Evolutionary conservation across 192 early-diverging fungal species (phyloP).

Genomic region (Diversispora eburnea): DNA sequence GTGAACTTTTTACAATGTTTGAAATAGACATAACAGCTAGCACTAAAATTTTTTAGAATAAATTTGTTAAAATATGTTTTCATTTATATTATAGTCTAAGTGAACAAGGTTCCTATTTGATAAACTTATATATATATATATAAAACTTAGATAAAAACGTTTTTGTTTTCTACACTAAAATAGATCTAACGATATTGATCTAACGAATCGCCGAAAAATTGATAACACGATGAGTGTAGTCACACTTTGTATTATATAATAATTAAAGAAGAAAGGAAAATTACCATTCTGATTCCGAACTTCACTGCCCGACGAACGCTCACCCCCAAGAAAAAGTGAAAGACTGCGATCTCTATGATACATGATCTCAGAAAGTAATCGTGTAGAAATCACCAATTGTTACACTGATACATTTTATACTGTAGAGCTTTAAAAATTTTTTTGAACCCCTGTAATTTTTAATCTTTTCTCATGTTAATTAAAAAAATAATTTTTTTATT

Average conservation of each 20-base stretch:
- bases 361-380: slow-evolving; percentile 32
- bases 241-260: neutral
- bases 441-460: no score
- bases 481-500: no score
- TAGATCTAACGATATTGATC: neutral
- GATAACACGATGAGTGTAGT: no score
- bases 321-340: slow-evolving; percentile 80
- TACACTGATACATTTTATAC: no score
- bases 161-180: slow-evolving; percentile 1
- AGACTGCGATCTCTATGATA: slow-evolving; percentile 43
- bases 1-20: slow-evolving; percentile 97
- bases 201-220: no score
- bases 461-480: no score
- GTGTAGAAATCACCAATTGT: neutral
- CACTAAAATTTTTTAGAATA: slow-evolving; percentile 56
- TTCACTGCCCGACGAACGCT: slow-evolving; percentile 85
- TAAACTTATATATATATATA: neutral
- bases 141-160: slow-evolving; percentile 9
- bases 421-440: no score
- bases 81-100: neutral
- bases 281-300: slow-evolving; percentile 94
- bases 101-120: neutral
- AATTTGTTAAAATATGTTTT: neutral
- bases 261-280: neutral
- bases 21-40: slow-evolving; percentile 92